These are phyloP conservation scores for Wickerhamia fluorescens DNA, from an alignment of 805 yeast genomes.

Conservation along the genomic window DNA sequence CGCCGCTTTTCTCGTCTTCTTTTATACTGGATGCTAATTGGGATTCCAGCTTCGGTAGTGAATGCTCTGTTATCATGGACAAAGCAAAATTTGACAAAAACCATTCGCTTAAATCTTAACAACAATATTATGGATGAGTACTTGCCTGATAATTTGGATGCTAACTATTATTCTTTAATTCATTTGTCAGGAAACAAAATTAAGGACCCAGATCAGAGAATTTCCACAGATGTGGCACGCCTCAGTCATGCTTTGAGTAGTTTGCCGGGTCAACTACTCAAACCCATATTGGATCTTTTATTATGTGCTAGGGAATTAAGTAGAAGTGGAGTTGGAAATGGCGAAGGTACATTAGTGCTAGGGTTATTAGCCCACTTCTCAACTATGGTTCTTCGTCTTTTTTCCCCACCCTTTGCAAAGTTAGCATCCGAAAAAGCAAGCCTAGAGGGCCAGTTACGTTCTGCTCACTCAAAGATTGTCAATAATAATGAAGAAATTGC, in stretches of 20 bases:
- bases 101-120: conserved; percentile 61
- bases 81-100: conserved; percentile 48
- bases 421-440: conserved; percentile 69
- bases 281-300: conserved; percentile 73
- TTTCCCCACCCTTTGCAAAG: conserved; percentile 88
- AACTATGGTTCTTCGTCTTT: conserved; percentile 60
- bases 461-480: conserved; percentile 75
- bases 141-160: conserved; percentile 59
- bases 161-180: conserved; percentile 68
- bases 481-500: conserved; percentile 84
- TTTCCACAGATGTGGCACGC: conserved; percentile 73
- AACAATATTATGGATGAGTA: conserved; percentile 59
- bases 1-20: conserved; percentile 55
- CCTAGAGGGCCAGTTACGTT: conserved; percentile 78
- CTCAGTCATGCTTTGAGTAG: conserved; percentile 65
- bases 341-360: conserved; percentile 71
- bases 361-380: conserved; percentile 79
- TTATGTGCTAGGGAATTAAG: conserved; percentile 76
- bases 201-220: conserved; percentile 74
- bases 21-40: conserved; percentile 73
- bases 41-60: conserved; percentile 78
- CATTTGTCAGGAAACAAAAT: conserved; percentile 48
- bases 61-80: conserved; percentile 64
- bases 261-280: conserved; percentile 75
- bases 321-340: conserved; percentile 56